A percentile compares a stretch with the other conserved stretches of the same genome.
Evolutionary conservation across 345 rosid species (phyloP).

Genomic region (Brassica nigra): DNA sequence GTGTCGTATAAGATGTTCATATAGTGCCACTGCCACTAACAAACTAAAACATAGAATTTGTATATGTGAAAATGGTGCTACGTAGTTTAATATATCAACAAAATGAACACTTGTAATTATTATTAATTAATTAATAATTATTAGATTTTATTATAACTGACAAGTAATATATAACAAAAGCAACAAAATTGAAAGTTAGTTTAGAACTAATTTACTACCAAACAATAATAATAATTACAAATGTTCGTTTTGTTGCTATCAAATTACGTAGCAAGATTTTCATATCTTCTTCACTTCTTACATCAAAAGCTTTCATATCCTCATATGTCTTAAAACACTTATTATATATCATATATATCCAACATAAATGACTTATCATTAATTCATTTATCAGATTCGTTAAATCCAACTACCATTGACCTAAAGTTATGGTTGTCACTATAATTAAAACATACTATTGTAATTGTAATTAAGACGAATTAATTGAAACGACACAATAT

Average conservation of each 20-base stretch:
- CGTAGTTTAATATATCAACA: no score
- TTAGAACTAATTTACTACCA: background rate
- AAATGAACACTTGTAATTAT: no score
- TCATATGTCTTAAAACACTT: background rate
- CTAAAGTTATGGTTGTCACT: background rate
- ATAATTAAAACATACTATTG: background rate
- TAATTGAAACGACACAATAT: background rate
- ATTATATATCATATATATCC: background rate
- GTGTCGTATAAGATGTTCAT: background rate
- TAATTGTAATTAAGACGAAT: background rate
- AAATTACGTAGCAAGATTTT: background rate
- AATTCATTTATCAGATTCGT: background rate
- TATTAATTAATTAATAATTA: background rate
- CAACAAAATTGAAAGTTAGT: background rate
- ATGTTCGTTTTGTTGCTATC: background rate
- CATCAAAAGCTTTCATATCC: background rate
- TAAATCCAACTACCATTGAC: background rate
- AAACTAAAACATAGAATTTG: background rate
- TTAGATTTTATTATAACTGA: background rate
- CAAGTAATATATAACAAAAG: background rate
- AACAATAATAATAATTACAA: background rate
- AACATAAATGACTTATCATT: background rate
- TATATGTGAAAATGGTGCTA: background rate
- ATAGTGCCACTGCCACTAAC: background rate
- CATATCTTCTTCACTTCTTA: background rate